Conservation (phyloP, 2,329 filamentous ascomycete species). For the Phymatotrichopsis omnivora region DNA sequence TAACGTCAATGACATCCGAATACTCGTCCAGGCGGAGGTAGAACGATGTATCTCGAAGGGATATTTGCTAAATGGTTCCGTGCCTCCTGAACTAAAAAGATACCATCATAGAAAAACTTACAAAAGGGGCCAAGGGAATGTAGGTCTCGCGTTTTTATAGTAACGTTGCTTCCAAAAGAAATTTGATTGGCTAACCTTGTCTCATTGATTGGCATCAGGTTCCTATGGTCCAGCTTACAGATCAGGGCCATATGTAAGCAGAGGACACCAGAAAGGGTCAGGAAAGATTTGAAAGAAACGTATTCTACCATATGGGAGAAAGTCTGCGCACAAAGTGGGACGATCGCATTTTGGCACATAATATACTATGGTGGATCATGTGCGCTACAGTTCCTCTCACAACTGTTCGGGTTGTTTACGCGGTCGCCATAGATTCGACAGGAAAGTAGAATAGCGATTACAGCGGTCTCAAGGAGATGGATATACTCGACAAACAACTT, state of each 20-base stretch:
- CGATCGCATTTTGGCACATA: no score
- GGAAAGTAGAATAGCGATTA: no score
- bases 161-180: no score
- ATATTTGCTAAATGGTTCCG: no score
- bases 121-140: background rate
- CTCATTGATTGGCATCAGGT: background rate
- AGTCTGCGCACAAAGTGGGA: background rate
- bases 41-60: no score
- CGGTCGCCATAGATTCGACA: background rate
- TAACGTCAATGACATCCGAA: no score
- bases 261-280: background rate
- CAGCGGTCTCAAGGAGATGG: no score
- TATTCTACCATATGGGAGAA: background rate
- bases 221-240: slow-evolving; percentile 1
- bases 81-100: background rate
- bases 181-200: no score
- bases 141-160: background rate
- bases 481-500: slow-evolving; percentile 7
- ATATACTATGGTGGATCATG: background rate
- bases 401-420: background rate
- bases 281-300: background rate
- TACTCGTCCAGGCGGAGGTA: no score
- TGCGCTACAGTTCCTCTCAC: background rate
- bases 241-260: background rate
- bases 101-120: background rate